These are phyloP conservation scores for Helenozyma baotianmanensis DNA, from an alignment of 805 yeast genomes.

Conservation along the genomic window DNA sequence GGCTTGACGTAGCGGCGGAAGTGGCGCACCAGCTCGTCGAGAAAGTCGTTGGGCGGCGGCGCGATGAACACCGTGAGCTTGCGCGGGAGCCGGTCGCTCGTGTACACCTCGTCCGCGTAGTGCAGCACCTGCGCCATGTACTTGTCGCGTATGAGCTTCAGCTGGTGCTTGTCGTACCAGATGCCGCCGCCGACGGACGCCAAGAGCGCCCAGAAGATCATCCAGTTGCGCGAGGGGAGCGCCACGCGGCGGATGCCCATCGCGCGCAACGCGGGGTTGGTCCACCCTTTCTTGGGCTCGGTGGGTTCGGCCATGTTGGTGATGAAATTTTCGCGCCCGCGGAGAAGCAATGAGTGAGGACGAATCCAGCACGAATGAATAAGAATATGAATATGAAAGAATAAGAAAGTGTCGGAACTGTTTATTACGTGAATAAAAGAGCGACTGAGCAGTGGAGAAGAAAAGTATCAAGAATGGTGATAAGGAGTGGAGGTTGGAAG, in stretches of 20 bases:
- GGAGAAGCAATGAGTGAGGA: too few species aligned
- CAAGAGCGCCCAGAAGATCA: conserved; percentile 75
- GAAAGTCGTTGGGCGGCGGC: conserved; percentile 94
- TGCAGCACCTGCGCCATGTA: conserved; percentile 60
- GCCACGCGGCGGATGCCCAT: conserved; percentile 79
- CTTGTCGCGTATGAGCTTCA: conserved; percentile 55
- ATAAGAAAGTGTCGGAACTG: too few species aligned
- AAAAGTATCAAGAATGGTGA: too few species aligned
- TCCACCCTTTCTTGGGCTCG: conserved; percentile 39
- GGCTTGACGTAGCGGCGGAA: conserved; percentile 85
- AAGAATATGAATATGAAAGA: too few species aligned
- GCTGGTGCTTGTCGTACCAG: conserved; percentile 73
- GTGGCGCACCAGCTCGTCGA: conserved; percentile 67
- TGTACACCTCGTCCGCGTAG: conserved; percentile 43
- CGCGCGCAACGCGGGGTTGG: conserved; percentile 76
- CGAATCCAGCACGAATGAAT: too few species aligned
- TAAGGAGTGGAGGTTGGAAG: too few species aligned
- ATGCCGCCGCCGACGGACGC: conserved; percentile 69
- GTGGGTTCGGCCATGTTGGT: conserved; percentile 1
- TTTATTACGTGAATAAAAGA: too few species aligned
- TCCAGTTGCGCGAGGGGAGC: conserved; percentile 90
- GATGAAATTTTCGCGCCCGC: too few species aligned
- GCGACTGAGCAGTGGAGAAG: too few species aligned
- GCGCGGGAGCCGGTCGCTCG: conserved; percentile 56
- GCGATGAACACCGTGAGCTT: conserved; percentile 79